These are phyloP conservation scores for Phytophthora palmivora DNA, from an alignment of 352 stramenopile genomes.

Conservation along the genomic window DNA sequence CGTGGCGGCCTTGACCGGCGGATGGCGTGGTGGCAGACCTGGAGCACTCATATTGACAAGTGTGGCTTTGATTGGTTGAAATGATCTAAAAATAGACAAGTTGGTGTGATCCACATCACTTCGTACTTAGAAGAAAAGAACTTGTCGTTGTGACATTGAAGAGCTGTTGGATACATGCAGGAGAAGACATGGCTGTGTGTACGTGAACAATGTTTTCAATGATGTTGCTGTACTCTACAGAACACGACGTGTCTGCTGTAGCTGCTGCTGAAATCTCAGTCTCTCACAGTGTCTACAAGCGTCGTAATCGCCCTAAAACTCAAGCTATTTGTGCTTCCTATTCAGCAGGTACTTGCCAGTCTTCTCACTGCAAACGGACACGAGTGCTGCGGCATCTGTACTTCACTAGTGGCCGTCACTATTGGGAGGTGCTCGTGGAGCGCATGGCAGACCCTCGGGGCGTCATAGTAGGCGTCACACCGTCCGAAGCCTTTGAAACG, in stretches of 20 bases:
- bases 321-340: conserved; percentile 3
- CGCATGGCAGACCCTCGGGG: conserved; percentile 27
- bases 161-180: conserved; percentile 30
- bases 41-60: conserved; percentile 9
- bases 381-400: conserved; percentile 54
- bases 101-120: conserved; percentile 5
- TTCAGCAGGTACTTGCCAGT: conserved; percentile 29
- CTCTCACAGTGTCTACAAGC: neutral
- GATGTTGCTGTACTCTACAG: neutral
- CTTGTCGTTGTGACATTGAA: conserved; percentile 26
- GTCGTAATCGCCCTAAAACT: neutral
- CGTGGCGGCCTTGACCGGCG: conserved; percentile 8
- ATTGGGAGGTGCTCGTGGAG: conserved; percentile 53
- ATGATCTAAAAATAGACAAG: neutral
- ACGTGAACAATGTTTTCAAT: conserved; percentile 10
- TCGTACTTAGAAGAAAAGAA: conserved; percentile 9
- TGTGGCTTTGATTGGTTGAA: conserved; percentile 16
- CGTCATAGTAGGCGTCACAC: conserved; percentile 45
- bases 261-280: conserved; percentile 11
- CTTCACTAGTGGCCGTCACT: conserved; percentile 64
- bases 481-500: conserved; percentile 34
- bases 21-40: conserved; percentile 14
- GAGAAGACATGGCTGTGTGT: conserved; percentile 34
- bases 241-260: neutral
- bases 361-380: conserved; percentile 27